A percentile compares a stretch with the other conserved stretches of the same genome.
These are phyloP conservation scores for Globisporangium mamillatum DNA, from an alignment of 352 stramenopile species.

Conservation along the genomic window DNA sequence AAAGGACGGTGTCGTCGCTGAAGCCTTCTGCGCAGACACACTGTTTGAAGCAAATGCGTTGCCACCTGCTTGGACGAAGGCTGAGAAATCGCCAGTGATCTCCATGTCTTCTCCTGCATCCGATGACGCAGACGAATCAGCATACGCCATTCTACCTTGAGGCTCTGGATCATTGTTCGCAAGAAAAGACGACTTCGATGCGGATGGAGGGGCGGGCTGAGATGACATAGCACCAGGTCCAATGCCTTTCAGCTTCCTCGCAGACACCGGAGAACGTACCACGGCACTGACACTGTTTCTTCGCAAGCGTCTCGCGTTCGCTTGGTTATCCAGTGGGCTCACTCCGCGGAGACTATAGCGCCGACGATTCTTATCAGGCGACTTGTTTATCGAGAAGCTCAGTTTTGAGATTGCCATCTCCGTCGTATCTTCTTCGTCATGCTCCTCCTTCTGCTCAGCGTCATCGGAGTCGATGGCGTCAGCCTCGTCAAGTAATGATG, in stretches of 20 bases:
- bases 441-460: constrained; percentile 23
- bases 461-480: constrained; percentile 55
- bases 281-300: constrained; percentile 35
- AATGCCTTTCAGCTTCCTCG: constrained; percentile 19
- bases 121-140: constrained; percentile 75
- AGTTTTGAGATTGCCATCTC: constrained; percentile 22
- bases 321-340: constrained; percentile 75
- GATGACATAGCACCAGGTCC: constrained; percentile 9
- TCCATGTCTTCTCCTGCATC: constrained; percentile 86
- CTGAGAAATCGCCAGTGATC: constrained; percentile 75
- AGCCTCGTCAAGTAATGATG: constrained; percentile 76
- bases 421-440: constrained; percentile 11
- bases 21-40: neutral
- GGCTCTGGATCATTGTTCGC: constrained; percentile 11
- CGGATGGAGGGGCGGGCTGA: constrained; percentile 11
- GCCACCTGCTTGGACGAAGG: constrained; percentile 30
- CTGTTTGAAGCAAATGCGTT: constrained; percentile 14
- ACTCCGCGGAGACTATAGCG: constrained; percentile 69
- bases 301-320: constrained; percentile 53
- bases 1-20: constrained; percentile 15
- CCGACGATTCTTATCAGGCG: constrained; percentile 34
- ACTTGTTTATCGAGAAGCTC: constrained; percentile 28
- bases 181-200: constrained; percentile 47
- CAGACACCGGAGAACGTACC: constrained; percentile 15
- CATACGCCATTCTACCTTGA: constrained; percentile 45